Percentiles rank a stretch among this genome's conserved stretches.
Conservation (phyloP, 371 early-diverging fungal genomes). For the Entomophthora muscae region DNA sequence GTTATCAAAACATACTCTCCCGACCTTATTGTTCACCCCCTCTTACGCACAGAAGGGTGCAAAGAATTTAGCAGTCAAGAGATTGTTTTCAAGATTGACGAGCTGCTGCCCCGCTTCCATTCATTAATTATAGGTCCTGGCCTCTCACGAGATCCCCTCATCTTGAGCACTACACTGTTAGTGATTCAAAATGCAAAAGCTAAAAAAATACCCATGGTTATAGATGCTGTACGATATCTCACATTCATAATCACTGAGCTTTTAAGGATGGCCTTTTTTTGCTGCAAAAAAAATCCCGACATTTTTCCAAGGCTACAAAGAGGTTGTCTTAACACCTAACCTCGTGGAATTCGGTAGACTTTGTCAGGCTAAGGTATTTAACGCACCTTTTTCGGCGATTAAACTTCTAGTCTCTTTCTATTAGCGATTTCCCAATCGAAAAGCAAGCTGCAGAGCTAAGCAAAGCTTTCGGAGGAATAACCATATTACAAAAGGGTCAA, state of each 20-base stretch:
- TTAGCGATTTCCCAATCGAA: slow-evolving; percentile 17
- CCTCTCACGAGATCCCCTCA: slow-evolving; percentile 50
- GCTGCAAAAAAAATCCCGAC: slow-evolving; percentile 47
- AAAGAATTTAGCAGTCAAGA: slow-evolving; percentile 14
- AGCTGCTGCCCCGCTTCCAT: slow-evolving; percentile 54
- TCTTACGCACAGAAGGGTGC: slow-evolving; percentile 16
- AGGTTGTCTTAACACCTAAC: slow-evolving; percentile 84
- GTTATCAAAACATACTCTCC: slow-evolving; percentile 39
- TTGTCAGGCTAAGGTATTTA: background rate
- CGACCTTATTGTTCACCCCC: slow-evolving; percentile 46
- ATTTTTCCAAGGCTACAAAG: slow-evolving; percentile 43
- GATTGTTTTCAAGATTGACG: background rate
- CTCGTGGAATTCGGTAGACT: slow-evolving; percentile 46
- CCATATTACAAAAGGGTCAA: slow-evolving; percentile 72
- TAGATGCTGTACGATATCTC: slow-evolving; percentile 59
- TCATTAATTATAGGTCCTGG: slow-evolving; percentile 87
- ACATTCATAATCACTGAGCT: slow-evolving; percentile 16
- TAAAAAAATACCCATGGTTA: slow-evolving; percentile 48
- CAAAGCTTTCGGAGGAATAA: slow-evolving; percentile 39
- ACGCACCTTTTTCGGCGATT: slow-evolving; percentile 6
- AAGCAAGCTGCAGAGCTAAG: slow-evolving; percentile 24
- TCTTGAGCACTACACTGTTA: slow-evolving; percentile 34
- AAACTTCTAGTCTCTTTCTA: slow-evolving; percentile 19
- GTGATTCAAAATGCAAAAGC: slow-evolving; percentile 43
- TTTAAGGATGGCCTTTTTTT: slow-evolving; percentile 62